These are phyloP conservation scores for Stentor roeselii DNA, from an alignment of 73 alveolate species.

Conservation along the genomic window DNA sequence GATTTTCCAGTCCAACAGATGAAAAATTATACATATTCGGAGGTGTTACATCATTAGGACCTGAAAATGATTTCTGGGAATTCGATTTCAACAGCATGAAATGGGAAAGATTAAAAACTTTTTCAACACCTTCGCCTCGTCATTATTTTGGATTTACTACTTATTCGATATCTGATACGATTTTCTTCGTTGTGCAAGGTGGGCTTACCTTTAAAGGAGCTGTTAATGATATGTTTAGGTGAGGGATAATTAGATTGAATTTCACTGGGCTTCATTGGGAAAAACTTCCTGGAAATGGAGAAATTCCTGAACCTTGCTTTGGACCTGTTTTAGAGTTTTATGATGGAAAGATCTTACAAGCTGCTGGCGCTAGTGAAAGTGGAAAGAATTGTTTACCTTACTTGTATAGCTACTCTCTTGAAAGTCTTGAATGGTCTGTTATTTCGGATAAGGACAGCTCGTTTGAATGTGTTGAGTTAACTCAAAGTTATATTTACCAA, in stretches of 20 bases:
- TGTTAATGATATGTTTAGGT: background rate
- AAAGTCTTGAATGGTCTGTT: background rate
- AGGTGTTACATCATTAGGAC: background rate
- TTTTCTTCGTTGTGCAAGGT: too few relatives aligned
- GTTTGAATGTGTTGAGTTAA: background rate
- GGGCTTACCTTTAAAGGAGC: too few relatives aligned
- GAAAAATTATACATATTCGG: background rate
- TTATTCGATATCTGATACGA: too few relatives aligned
- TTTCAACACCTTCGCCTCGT: too few relatives aligned
- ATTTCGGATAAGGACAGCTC: background rate
- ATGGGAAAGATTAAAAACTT: background rate
- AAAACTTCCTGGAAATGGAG: background rate
- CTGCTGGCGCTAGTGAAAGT: background rate
- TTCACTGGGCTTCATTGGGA: background rate
- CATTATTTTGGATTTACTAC: too few relatives aligned
- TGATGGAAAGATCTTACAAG: background rate
- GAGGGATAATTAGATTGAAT: background rate
- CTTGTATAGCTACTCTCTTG: background rate
- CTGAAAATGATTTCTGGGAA: background rate
- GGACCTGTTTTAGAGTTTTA: background rate
- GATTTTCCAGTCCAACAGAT: background rate
- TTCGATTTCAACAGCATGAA: background rate
- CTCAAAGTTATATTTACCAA: background rate
- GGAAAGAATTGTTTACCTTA: too few relatives aligned
- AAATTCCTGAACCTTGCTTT: background rate